phyloP scores from a whole-genome alignment of 257 asterid species.

The Oldenlandia corymbosa region DNA sequence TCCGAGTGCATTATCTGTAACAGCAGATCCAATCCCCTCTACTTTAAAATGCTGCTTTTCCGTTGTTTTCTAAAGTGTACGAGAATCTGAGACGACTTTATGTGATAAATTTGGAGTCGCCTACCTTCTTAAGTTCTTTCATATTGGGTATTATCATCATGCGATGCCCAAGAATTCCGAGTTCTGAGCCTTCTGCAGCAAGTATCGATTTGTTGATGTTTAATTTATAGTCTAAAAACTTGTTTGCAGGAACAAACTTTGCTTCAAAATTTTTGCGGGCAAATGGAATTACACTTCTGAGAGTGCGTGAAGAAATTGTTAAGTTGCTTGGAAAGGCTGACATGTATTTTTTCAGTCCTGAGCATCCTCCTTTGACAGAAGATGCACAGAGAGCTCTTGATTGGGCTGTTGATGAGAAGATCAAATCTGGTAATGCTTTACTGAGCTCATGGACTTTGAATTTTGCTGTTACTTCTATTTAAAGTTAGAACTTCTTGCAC shows the following conservation, averaged over 20 bases:
- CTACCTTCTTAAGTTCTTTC: neutral
- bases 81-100: neutral
- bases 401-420: slow-evolving; percentile 61
- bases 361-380: slow-evolving; percentile 65
- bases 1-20: neutral
- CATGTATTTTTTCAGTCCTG: slow-evolving; percentile 39
- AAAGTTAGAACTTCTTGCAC: neutral
- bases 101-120: neutral
- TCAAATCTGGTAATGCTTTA: slow-evolving; percentile 41
- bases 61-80: neutral
- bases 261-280: slow-evolving; percentile 55
- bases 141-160: neutral
- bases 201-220: neutral
- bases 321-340: slow-evolving; percentile 44
- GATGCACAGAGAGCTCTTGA: slow-evolving; percentile 60
- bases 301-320: slow-evolving; percentile 58
- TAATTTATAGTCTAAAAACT: slow-evolving; percentile 4
- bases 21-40: neutral
- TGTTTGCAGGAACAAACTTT: slow-evolving; percentile 55
- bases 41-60: neutral
- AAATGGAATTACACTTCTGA: slow-evolving; percentile 51
- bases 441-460: neutral
- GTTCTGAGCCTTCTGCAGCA: neutral
- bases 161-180: neutral
- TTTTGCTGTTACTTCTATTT: neutral